These are phyloP conservation scores for Monosporascus sp. DNA, from an alignment of 2,329 filamentous ascomycete species.

Conservation along the genomic window DNA sequence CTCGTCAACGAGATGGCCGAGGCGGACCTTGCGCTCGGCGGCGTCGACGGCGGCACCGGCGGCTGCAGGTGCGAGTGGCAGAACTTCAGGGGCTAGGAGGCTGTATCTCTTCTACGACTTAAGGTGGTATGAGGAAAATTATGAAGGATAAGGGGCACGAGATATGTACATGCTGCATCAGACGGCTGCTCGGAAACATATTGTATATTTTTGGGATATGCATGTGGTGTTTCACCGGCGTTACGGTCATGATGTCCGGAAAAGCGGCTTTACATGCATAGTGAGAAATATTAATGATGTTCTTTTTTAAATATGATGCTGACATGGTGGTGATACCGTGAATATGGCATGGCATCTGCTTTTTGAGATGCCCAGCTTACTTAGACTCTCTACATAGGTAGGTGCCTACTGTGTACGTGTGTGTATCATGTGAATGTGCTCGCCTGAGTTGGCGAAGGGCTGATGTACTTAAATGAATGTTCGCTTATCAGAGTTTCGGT, in stretches of 20 bases:
- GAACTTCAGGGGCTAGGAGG: conserved; percentile 35
- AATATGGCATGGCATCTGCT: neutral
- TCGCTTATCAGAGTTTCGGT: too few species aligned
- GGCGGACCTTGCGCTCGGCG: conserved; percentile 45
- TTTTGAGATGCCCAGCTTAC: neutral
- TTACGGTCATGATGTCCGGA: neutral
- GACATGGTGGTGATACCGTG: too few species aligned
- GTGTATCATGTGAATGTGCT: too few species aligned
- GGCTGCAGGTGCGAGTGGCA: conserved; percentile 58
- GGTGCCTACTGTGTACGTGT: too few species aligned
- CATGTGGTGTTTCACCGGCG: neutral
- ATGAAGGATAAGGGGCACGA: neutral
- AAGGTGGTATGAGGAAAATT: neutral
- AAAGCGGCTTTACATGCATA: neutral
- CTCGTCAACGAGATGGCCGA: conserved; percentile 46
- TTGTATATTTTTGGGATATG: neutral
- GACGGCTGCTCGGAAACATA: neutral
- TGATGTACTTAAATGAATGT: too few species aligned
- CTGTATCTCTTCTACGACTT: too few species aligned
- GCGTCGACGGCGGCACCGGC: conserved; percentile 57
- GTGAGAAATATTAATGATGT: too few species aligned
- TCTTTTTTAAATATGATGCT: too few species aligned
- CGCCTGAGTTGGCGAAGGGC: too few species aligned
- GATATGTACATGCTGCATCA: neutral
- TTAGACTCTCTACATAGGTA: neutral